A percentile compares a stretch with the other conserved stretches of the same genome.
phyloP scores from a whole-genome alignment of 129 eudicot genomes.

The Deinandra increscens region DNA sequence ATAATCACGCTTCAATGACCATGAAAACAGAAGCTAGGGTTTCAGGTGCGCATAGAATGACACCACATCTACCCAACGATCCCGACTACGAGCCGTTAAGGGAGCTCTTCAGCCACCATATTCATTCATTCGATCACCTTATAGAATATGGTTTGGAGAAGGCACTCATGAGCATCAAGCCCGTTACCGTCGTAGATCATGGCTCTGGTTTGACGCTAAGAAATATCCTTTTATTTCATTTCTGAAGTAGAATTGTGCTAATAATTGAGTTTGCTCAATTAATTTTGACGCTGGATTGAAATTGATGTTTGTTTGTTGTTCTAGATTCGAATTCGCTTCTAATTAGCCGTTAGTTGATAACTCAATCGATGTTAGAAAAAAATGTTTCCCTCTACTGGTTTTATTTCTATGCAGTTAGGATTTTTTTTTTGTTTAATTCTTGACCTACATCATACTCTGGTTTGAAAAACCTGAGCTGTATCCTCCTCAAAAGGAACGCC shows the following conservation, averaged over 20 bases:
- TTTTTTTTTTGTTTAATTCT: slow-evolving; percentile 39
- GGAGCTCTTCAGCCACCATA: slow-evolving; percentile 82
- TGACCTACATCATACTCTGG: slow-evolving; percentile 72
- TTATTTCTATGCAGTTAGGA: not conserved
- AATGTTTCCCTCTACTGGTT: too few relatives aligned
- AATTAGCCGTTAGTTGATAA: not conserved
- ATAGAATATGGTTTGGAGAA: slow-evolving; percentile 58
- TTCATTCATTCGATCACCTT: slow-evolving; percentile 78
- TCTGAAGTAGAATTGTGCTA: not conserved
- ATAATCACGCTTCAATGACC: slow-evolving; percentile 7
- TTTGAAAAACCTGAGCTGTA: slow-evolving; percentile 55
- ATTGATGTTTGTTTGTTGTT: too few relatives aligned
- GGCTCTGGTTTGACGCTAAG: slow-evolving; percentile 43
- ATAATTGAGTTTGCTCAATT: not conserved
- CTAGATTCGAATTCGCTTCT: too few relatives aligned
- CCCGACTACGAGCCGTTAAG: slow-evolving; percentile 54
- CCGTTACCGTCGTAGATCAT: slow-evolving; percentile 48
- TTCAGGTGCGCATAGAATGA: slow-evolving; percentile 28
- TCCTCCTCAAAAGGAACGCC: slow-evolving; percentile 66
- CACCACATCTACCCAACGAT: slow-evolving; percentile 47
- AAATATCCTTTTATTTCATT: slow-evolving; percentile 69
- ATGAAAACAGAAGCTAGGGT: slow-evolving; percentile 25
- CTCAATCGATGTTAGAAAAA: not conserved
- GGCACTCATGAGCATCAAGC: slow-evolving; percentile 51
- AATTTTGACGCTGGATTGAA: not conserved